Base-by-base conservation (phyloP, 768 basidiomycete species). In the Lactarius hengduanensis region DNA sequence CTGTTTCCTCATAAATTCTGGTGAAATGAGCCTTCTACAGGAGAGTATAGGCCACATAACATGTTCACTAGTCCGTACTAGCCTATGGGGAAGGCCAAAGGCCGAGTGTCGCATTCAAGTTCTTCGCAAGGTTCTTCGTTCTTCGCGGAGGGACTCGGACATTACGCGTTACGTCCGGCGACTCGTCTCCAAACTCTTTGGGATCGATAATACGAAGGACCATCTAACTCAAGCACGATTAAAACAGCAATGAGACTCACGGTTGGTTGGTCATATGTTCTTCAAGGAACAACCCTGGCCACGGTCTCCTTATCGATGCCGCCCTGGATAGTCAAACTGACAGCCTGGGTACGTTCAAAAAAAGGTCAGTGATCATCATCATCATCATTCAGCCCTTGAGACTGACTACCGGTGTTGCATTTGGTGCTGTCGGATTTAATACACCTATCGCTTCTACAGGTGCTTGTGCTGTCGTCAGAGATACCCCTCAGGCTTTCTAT, bases 251-350 rank as follows among this genome's bases (percentile, higher is more conserved):
- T 53, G 13, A 26, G 1, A 53, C 50, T 53, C 13, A 53, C 50
- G 15, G 50, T 26, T 26, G 50, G 47, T 38, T 26, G 50, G 47
- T 38, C 36, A 53, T 26, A 16, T 22, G 50, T 53, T 11, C 26
- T 26, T 26, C 26, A 26, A 22, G 22, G 13, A 26, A 26, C 13
- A 11, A 26, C 26, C 50, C 36, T 4, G 3, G 36, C 36, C 26
- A 53, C 50, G 50, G 26, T 28, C 50, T 26, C 50, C 50, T 53
- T 53, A 53, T 53, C 50, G 50, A 53, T 53, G 50, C 50, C 26
- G 11, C 26, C 50, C 50, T 53, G 26, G 50, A 16, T 53, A 53
- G 26, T 30, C 4, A 30, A 26, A 53, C 43, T 45, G 50, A 53
- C 50, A 53, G 13, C 50, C 15, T 2, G 50, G 13, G 11, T 13